Evolutionary conservation across 768 basidiomycete genomes (phyloP), one percentile per base, ranked within the genome.

Genomic region (Phlebiopsis gigantea): DNA sequence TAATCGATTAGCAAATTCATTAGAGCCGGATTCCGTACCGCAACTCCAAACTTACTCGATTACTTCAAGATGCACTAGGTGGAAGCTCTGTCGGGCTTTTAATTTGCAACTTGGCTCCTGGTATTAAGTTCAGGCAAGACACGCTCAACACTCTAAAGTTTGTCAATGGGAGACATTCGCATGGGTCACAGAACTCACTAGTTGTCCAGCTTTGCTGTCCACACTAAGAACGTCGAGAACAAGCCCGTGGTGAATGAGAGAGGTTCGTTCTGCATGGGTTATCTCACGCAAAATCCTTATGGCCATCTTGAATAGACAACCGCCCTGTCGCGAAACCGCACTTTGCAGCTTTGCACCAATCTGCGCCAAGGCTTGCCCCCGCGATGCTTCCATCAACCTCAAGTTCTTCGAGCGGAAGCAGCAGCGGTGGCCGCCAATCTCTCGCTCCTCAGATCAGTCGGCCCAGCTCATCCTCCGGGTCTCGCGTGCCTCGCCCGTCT

Each of bases 81-180:
- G 93, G 93, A 12, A 77, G 81, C 1, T 87, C 89, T 0, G 77
- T 90, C 9, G 89, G 89, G 1, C 72, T 95, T 21, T 74, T 95
- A 42, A 90, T 96, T 29, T 93, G 91, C 69, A 93, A 93, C 63
- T 73, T 96, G 8, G 89, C 93, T 9, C 92, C 93, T 15, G 90
- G 89, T 1, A 72, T 72, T 30, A 92, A 85, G 68, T 93, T 92
- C 62, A 76, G 89, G 54, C 85, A 90, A 68, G 93, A 95, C 70
- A 93, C 92, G 4, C 75, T 94, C 15, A 93, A 94, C 68, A 95
- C 93, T 4, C 77, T 96, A n/a, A 93, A 93, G 91, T 90, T 63
- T 48, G 59, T 55, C n/a, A n/a, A n/a, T n/a, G n/a, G n/a, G n/a
- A n/a, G n/a, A 21, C 12, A 14, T 15, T 3, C 26, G 14, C 10